Conservation (phyloP, 2,329 filamentous ascomycete genomes). For the Phaeosphaeria sp. region DNA sequence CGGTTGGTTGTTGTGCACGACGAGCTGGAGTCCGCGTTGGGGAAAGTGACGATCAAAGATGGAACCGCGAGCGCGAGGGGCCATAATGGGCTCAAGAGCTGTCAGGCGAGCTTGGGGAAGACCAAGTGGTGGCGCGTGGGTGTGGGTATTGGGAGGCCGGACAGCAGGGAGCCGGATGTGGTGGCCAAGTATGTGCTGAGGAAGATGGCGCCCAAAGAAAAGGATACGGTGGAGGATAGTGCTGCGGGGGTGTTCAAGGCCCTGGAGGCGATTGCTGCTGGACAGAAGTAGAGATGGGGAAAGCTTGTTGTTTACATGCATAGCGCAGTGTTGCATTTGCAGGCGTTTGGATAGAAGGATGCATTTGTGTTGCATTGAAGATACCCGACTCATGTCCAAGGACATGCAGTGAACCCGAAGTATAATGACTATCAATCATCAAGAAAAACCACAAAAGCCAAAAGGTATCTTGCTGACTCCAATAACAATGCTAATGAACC, state of each 20-base stretch:
- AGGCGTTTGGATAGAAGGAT: conserved; percentile 2
- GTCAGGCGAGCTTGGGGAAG: conserved; percentile 34
- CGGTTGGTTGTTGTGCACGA: conserved; percentile 84
- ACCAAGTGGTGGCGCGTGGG: conserved; percentile 68
- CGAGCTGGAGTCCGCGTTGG: conserved; percentile 78
- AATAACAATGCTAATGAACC: conserved; percentile 10
- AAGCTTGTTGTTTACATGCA: conserved; percentile 7
- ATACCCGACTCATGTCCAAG: conserved; percentile 14
- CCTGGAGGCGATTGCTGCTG: conserved; percentile 59
- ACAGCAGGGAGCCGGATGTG: conserved; percentile 67
- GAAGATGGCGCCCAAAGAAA: conserved; percentile 61
- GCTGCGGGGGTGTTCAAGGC: conserved; percentile 59
- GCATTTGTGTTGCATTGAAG: background rate
- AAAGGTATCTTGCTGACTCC: conserved; percentile 33
- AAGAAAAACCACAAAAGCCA: conserved; percentile 7
- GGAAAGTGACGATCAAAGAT: conserved; percentile 68
- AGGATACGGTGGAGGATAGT: conserved; percentile 55
- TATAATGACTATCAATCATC: conserved; percentile 8
- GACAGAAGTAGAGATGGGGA: conserved; percentile 19
- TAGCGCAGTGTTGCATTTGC: conserved; percentile 6
- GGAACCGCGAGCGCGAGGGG: conserved; percentile 60
- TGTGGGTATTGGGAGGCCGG: conserved; percentile 86
- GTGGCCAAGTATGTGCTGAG: conserved; percentile 81
- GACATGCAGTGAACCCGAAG: conserved; percentile 5
- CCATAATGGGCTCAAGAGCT: conserved; percentile 56